phyloP scores from a whole-genome alignment of 306 rosid species.

The Dicorynia guianensis region DNA sequence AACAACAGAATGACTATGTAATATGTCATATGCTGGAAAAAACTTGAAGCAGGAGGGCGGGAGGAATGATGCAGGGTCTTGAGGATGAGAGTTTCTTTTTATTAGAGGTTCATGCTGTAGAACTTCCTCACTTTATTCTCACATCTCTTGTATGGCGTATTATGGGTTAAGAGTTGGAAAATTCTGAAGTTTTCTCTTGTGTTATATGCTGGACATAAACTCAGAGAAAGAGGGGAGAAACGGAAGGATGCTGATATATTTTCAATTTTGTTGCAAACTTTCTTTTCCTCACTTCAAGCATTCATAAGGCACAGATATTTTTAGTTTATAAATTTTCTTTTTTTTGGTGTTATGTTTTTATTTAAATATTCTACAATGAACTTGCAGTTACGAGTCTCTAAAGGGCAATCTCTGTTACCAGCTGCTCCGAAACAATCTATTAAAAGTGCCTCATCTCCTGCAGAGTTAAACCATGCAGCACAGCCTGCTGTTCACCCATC shows the following conservation, averaged over 20 bases:
- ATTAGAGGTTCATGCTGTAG: background rate
- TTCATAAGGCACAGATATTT: too few relatives aligned
- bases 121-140: background rate
- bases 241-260: too few relatives aligned
- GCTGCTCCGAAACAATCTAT: slow-evolving; percentile 56
- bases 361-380: slow-evolving; percentile 31
- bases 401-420: slow-evolving; percentile 62
- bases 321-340: background rate
- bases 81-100: background rate
- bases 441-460: slow-evolving; percentile 54
- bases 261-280: too few relatives aligned
- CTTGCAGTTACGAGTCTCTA: slow-evolving; percentile 76
- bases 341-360: background rate
- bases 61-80: too few relatives aligned
- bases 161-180: background rate
- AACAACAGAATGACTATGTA: too few relatives aligned
- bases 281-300: too few relatives aligned
- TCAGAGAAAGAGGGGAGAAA: background rate
- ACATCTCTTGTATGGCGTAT: background rate
- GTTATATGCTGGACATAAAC: background rate
- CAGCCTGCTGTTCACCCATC: slow-evolving; percentile 73
- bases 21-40: too few relatives aligned
- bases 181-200: background rate
- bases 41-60: too few relatives aligned
- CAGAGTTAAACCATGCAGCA: slow-evolving; percentile 71